Base-by-base conservation (phyloP, 768 basidiomycete species). In the Podaxis sp. region DNA sequence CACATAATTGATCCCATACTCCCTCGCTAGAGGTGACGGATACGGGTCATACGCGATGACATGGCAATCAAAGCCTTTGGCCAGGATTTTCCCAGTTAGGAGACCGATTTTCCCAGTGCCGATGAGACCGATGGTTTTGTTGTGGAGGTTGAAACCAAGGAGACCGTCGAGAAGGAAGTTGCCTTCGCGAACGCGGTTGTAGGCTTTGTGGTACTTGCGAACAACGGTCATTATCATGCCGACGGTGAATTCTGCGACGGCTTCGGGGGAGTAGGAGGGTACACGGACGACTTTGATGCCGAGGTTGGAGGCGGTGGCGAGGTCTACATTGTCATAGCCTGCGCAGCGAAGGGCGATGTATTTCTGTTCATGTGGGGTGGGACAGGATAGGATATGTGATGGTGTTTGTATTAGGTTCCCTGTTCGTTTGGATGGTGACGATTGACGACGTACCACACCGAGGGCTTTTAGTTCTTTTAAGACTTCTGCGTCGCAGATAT, bases 201-300 rank as follows among this genome's bases (percentile, higher is more conserved):
- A 79, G 9, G 79, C 77, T 64, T 80, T 80, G 70, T 80, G 79
- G 64, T 78, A 80, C 66, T 80, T 80, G 63, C 79, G 75, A 9
- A 79, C 69, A 46, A 80, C 76, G 33, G 78, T 80, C 69, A 80
- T 66, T 57, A 80, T 73, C 77, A 79, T 80, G n/a, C 79, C 79
- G 19, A 80, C 76, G 15, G 78, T 71, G 67, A 80, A 80, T 64
- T 80, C 79, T 15, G 79, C 79, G 26, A 80, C 76, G 9, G 79
- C 76, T 67, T 79, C 77, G 2, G 79, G 78, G 22, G 79, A 76
- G 64, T 80, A 80, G 7, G 79, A 74, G 4, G 79, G 79, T 1
- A 79, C 79, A 3, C 77, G 75, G 6, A 71, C 75, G 30, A 80
- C 75, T 60, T 75, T 74, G 67, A 80, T 75, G 17, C 71, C 73